A percentile compares a stretch with the other conserved stretches of the same genome.
phyloP scores from a whole-genome alignment of 2,329 filamentous ascomycete genomes.

The Sarocladium kiliense region DNA sequence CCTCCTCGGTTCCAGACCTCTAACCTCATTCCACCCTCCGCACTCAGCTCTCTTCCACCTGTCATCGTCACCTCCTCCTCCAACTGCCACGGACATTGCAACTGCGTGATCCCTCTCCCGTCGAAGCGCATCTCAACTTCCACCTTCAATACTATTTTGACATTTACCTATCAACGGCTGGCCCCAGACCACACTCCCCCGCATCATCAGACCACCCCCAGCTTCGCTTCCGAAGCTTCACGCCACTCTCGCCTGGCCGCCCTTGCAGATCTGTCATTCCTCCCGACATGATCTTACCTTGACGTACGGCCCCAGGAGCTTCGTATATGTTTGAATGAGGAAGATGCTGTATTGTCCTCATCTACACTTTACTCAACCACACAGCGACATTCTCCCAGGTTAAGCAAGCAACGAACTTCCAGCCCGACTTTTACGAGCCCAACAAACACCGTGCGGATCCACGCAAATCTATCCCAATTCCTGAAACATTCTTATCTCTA shows the following conservation, averaged over 20 bases:
- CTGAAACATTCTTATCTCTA: not conserved
- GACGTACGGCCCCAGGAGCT: not conserved
- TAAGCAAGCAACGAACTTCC: not conserved
- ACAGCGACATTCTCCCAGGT: constrained; percentile 5
- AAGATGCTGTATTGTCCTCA: constrained; percentile 5
- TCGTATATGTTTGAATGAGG: not conserved
- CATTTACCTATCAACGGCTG: too few species aligned
- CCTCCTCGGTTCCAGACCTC: constrained; percentile 1
- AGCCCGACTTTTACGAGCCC: not conserved
- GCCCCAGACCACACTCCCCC: too few species aligned
- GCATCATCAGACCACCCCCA: not conserved
- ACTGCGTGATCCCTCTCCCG: too few species aligned
- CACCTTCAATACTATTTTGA: too few species aligned
- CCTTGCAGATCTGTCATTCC: not conserved
- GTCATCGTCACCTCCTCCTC: not conserved
- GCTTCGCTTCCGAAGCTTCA: not conserved
- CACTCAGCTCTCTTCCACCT: not conserved
- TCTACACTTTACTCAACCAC: not conserved
- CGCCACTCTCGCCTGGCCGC: not conserved
- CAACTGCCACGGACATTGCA: not conserved
- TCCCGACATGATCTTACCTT: constrained; percentile 3
- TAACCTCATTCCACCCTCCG: not conserved
- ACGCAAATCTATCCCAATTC: not conserved
- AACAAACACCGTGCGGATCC: not conserved
- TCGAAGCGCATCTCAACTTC: too few species aligned